Conservation (phyloP, 805 yeast genomes). For the Saturnispora galanensis region DNA sequence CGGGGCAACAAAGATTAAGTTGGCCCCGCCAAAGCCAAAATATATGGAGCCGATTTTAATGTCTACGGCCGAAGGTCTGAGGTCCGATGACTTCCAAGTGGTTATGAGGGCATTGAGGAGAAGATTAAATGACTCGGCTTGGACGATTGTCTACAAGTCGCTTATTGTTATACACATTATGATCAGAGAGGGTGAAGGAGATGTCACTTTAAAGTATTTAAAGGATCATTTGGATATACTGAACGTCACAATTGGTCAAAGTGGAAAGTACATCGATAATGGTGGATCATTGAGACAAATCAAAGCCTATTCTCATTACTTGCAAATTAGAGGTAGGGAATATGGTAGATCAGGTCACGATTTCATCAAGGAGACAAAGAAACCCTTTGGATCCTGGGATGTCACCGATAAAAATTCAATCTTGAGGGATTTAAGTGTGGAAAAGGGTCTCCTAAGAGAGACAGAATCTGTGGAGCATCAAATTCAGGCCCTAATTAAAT, state of each 20-base stretch:
- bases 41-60: slow-evolving; percentile 87
- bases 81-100: slow-evolving; percentile 46
- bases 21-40: slow-evolving; percentile 97
- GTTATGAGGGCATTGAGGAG: slow-evolving; percentile 55
- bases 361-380: slow-evolving; percentile 60
- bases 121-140: slow-evolving; percentile 69
- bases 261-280: slow-evolving; percentile 25
- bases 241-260: slow-evolving; percentile 29
- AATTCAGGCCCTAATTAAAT: slow-evolving; percentile 62
- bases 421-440: slow-evolving; percentile 54
- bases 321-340: slow-evolving; percentile 59
- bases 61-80: slow-evolving; percentile 46
- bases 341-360: slow-evolving; percentile 57
- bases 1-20: slow-evolving; percentile 64
- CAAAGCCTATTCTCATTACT: slow-evolving; percentile 61
- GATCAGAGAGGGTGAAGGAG: slow-evolving; percentile 84
- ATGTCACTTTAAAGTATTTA: slow-evolving; percentile 62
- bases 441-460: slow-evolving; percentile 74
- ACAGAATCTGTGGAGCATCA: slow-evolving; percentile 79
- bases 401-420: slow-evolving; percentile 45
- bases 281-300: slow-evolving; percentile 47
- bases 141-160: slow-evolving; percentile 87
- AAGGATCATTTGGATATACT: slow-evolving; percentile 53
- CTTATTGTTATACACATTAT: slow-evolving; percentile 78
- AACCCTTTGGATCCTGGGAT: slow-evolving; percentile 22